phyloP scores from a whole-genome alignment of 495 filamentous ascomycete genomes.

The Aspergillus olivimuriae region DNA sequence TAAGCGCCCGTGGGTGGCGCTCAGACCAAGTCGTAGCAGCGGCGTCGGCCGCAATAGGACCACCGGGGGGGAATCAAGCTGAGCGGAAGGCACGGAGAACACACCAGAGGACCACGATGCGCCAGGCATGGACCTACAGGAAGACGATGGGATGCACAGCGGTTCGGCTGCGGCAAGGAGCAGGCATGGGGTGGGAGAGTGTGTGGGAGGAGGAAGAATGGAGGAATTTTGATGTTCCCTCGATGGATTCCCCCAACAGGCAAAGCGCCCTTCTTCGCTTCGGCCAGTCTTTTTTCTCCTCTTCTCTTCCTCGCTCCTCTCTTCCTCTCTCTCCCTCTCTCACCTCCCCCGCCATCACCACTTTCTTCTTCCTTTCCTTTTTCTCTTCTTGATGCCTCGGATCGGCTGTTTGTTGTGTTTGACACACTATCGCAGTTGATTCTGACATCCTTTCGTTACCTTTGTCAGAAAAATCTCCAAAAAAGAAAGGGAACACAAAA shows the following conservation, averaged over 20 bases:
- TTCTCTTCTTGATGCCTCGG: constrained; percentile 24
- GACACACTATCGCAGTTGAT: constrained; percentile 41
- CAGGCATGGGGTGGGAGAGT: neutral
- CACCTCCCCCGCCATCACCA: constrained; percentile 5
- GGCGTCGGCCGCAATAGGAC: too few species aligned
- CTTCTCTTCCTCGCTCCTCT: constrained; percentile 3
- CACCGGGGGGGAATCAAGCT: too few species aligned
- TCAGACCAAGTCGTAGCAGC: too few species aligned
- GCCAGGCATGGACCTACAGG: too few species aligned
- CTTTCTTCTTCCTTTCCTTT: constrained; percentile 16
- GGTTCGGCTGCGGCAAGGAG: too few species aligned
- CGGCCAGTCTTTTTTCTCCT: constrained; percentile 4
- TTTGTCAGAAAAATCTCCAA: constrained; percentile 11
- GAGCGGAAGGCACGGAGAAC: too few species aligned
- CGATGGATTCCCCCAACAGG: constrained; percentile 4
- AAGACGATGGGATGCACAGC: too few species aligned
- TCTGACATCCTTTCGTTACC: constrained; percentile 40
- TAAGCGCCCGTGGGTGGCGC: too few species aligned
- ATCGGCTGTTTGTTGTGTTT: constrained; percentile 40
- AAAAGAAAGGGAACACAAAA: constrained; percentile 8
- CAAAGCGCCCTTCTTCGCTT: constrained; percentile 12
- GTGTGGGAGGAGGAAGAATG: neutral
- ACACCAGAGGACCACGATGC: too few species aligned
- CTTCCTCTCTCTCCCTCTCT: constrained; percentile 1
- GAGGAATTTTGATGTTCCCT: too few species aligned